Conservation (phyloP, 2,329 filamentous ascomycete species). For the Cercospora nicotianae region DNA sequence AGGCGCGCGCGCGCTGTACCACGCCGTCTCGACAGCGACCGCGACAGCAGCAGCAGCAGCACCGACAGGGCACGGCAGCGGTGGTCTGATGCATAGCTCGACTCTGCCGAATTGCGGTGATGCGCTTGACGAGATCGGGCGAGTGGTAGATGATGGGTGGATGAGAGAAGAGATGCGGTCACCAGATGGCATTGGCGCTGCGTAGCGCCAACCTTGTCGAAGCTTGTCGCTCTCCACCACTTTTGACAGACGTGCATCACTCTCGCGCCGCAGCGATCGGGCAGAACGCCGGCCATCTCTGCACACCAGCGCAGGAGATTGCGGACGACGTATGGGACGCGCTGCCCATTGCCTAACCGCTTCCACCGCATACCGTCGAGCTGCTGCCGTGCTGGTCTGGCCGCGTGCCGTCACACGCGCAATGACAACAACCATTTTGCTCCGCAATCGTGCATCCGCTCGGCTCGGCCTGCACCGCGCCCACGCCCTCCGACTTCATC, state of each 20-base stretch:
- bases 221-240: background rate
- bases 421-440: background rate
- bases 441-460: slow-evolving; percentile 1
- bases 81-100: background rate
- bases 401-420: too few species aligned
- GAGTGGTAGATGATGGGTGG: background rate
- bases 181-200: background rate
- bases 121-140: background rate
- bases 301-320: background rate
- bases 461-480: background rate
- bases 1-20: background rate
- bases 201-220: background rate
- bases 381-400: too few species aligned
- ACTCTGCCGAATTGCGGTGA: background rate
- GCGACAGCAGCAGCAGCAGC: background rate
- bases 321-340: background rate
- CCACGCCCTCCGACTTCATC: background rate
- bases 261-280: background rate
- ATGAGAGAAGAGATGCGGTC: slow-evolving; percentile 1
- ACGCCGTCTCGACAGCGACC: background rate
- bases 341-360: background rate
- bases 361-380: background rate
- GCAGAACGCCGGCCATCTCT: background rate
- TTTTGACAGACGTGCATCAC: background rate
- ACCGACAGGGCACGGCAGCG: background rate